Percentiles rank a stretch among this genome's conserved stretches.
These are phyloP conservation scores for Rosa lucieae DNA, from an alignment of 306 rosid species.

Conservation along the genomic window DNA sequence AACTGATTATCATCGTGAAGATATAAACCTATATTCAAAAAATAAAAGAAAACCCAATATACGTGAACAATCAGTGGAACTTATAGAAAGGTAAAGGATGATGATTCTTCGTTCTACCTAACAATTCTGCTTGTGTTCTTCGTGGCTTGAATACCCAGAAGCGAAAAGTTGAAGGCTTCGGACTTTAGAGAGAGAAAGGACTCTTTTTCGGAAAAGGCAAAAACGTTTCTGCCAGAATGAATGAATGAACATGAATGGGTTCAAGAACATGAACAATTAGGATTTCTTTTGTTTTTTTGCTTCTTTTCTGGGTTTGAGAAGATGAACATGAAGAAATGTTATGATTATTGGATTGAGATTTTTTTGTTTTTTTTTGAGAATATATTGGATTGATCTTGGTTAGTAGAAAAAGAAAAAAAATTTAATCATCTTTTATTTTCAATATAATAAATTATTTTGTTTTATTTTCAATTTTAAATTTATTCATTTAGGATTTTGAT, in stretches of 20 bases:
- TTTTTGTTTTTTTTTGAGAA: too few species aligned
- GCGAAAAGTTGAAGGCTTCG: slow-evolving; percentile 15
- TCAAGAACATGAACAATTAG: too few species aligned
- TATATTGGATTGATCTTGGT: too few species aligned
- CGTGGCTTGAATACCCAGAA: background rate
- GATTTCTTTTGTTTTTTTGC: too few species aligned
- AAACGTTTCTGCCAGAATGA: slow-evolving; percentile 18
- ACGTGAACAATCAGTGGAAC: background rate
- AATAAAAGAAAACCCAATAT: background rate
- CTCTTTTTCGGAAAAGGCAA: slow-evolving; percentile 20
- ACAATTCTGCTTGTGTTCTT: slow-evolving; percentile 24
- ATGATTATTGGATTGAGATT: too few species aligned
- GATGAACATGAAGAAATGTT: too few species aligned
- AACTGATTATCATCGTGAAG: background rate
- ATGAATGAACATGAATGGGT: slow-evolving; percentile 24
- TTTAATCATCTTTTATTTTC: too few species aligned
- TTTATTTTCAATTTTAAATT: too few species aligned
- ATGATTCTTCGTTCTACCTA: slow-evolving; percentile 39
- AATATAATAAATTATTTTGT: too few species aligned
- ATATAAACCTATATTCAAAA: background rate
- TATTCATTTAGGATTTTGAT: too few species aligned
- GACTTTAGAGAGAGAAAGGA: slow-evolving; percentile 19
- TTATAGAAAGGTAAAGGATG: background rate
- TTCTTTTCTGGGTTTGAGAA: too few species aligned
- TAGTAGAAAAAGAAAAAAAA: too few species aligned